Evolutionary conservation across 306 rosid species (phyloP), one percentile per base, ranked within the genome.

Genomic region (Lablab purpureus): DNA sequence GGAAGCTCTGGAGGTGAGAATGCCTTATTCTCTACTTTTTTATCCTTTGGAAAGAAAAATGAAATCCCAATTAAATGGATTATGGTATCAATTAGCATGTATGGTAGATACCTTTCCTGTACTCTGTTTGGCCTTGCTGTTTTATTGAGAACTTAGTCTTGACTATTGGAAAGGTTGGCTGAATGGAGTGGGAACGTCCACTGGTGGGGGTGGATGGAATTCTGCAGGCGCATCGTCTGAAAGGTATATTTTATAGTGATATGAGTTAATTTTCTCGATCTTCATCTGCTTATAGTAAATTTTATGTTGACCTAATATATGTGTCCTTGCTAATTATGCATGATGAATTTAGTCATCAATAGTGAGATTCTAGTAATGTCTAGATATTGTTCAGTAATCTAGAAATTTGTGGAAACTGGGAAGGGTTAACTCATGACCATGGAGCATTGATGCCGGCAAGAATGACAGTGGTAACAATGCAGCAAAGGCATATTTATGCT

Each of bases 1-100:
- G 92, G 89, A 64, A 36, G 85, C 79, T 77, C 99, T 65, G 85
- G 83, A 85, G 99, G 99, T 96, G 59, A 32, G 88, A 74, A 74
- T 75, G 68, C 75, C 78, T 78, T 71, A 11, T 80, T 82, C 28
- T 72, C 30, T 50, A 21, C 28, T 37, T 56, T 47, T 76, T 76
- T 50, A 45, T 54, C 58, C 69, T 67, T 52, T 66, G 18, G 19
- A 56, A 14, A 14, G 10, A 60, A 7, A 28, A 9, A 21, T 6
- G 25, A 4, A 3, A 32, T 80, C n/a, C 23, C 4, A 14, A n/a
- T 47, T 43, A 21, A 47, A 43, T 55, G 19, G 65, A 19, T 21
- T 51, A 27, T 17, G 28, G 37, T 43, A 34, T 75, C 32, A 22
- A 36, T 69, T 67, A 49, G 47, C 41, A 13, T 76, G 76, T 28